Evolutionary conservation across 805 yeast species (phyloP).

Genomic region (Candida nemodendra): DNA sequence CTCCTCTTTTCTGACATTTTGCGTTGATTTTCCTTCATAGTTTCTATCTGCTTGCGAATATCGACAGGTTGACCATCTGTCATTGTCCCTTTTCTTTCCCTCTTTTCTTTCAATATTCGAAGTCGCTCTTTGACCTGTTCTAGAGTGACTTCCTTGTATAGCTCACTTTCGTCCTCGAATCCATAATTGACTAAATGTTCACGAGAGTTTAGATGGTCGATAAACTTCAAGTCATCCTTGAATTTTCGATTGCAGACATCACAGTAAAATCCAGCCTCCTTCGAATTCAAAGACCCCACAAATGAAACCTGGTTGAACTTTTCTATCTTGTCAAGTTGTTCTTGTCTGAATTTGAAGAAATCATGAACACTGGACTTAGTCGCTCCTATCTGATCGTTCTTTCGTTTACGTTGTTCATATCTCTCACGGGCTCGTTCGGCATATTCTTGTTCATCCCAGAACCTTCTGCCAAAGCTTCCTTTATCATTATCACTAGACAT

Average conservation of each 20-base stretch:
- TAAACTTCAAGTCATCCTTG: conserved; percentile 76
- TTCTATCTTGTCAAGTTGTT: conserved; percentile 26
- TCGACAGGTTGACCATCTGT: conserved; percentile 26
- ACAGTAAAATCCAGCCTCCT: conserved; percentile 83
- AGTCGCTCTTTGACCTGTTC: conserved; percentile 47
- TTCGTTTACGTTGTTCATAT: conserved; percentile 3
- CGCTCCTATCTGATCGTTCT: conserved; percentile 14
- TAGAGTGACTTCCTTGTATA: conserved; percentile 41
- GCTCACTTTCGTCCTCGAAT: conserved; percentile 17
- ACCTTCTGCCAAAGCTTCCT: conserved; percentile 65
- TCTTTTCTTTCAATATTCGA: conserved; percentile 34
- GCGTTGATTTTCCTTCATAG: conserved; percentile 39
- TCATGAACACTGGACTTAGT: conserved; percentile 16
- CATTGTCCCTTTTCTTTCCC: conserved; percentile 20
- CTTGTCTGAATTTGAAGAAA: conserved; percentile 22
- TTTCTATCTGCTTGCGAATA: conserved; percentile 40
- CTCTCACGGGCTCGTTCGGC: conserved; percentile 42
- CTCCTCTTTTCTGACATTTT: conserved; percentile 31
- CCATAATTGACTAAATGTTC: conserved; percentile 55
- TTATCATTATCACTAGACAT: too few species aligned
- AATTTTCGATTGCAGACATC: conserved; percentile 75
- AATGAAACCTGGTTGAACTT: conserved; percentile 23
- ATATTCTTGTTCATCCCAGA: conserved; percentile 73
- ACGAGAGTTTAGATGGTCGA: conserved; percentile 80
- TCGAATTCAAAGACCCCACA: conserved; percentile 27